Evolutionary conservation across 2,329 filamentous ascomycete species (phyloP).

Genomic region (Hypoxylon sp.): DNA sequence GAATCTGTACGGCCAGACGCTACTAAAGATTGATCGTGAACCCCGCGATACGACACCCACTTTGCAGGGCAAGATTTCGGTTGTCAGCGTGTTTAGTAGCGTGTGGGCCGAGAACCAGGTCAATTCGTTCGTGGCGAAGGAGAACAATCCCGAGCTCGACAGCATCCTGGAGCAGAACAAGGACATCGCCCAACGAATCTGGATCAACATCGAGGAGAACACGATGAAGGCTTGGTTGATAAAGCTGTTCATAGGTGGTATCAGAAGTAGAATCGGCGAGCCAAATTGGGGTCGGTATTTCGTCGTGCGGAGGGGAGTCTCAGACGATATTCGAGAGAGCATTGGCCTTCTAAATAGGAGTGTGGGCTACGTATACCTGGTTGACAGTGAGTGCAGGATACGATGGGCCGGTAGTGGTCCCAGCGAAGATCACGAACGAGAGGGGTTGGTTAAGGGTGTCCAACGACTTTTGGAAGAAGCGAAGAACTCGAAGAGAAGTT

Average conservation of each 20-base stretch:
- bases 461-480: conserved; percentile 74
- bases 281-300: conserved; percentile 74
- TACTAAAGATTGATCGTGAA: conserved; percentile 69
- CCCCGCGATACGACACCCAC: conserved; percentile 80
- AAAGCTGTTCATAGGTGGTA: conserved; percentile 67
- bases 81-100: conserved; percentile 86
- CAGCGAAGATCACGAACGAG: conserved; percentile 75
- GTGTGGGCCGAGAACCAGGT: conserved; percentile 89
- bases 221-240: conserved; percentile 73
- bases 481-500: conserved; percentile 53
- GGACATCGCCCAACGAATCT: conserved; percentile 79
- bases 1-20: conserved; percentile 86
- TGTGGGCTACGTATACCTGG: conserved; percentile 92
- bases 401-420: conserved; percentile 91
- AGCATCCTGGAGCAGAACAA: conserved; percentile 68
- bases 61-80: conserved; percentile 79
- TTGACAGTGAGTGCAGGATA: conserved; percentile 90
- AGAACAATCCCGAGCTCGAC: conserved; percentile 78
- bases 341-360: conserved; percentile 86
- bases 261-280: conserved; percentile 66
- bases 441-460: conserved; percentile 75
- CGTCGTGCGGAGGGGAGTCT: conserved; percentile 70
- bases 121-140: conserved; percentile 76
- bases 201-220: conserved; percentile 91
- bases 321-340: conserved; percentile 72